phyloP scores from a whole-genome alignment of 2,329 filamentous ascomycete genomes.

The Fusarium kyushuense region DNA sequence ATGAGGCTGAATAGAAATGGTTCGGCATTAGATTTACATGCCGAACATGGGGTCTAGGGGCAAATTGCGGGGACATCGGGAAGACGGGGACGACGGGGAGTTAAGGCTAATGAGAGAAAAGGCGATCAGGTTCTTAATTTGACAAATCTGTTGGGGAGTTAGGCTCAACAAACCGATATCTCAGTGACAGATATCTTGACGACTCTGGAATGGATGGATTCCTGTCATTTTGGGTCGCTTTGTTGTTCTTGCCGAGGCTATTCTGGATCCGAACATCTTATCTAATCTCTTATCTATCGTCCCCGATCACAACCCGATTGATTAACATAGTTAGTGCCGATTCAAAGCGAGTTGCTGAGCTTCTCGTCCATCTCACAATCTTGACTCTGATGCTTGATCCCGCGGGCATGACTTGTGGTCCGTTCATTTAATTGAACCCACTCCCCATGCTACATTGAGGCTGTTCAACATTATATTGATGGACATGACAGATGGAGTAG shows the following conservation, averaged over 20 bases:
- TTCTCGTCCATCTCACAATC: no score
- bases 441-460: neutral
- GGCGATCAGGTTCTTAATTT: neutral
- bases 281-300: neutral
- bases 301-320: neutral
- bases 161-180: neutral
- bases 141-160: neutral
- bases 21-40: slow-evolving; percentile 3
- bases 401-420: neutral
- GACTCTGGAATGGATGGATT: neutral
- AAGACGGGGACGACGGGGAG: neutral
- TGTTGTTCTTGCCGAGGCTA: neutral
- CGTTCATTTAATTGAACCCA: neutral
- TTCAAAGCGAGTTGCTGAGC: neutral
- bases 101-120: neutral
- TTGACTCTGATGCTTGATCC: neutral
- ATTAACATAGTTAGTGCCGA: neutral
- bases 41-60: neutral
- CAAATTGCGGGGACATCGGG: slow-evolving; percentile 4
- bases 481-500: no score
- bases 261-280: neutral
- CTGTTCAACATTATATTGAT: neutral
- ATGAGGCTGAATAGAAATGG: neutral
- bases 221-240: neutral
- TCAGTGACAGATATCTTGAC: neutral